Percentiles rank a stretch among this genome's conserved stretches.
Conservation (phyloP, 495 filamentous ascomycete genomes). For the Xylaria telfairii region DNA sequence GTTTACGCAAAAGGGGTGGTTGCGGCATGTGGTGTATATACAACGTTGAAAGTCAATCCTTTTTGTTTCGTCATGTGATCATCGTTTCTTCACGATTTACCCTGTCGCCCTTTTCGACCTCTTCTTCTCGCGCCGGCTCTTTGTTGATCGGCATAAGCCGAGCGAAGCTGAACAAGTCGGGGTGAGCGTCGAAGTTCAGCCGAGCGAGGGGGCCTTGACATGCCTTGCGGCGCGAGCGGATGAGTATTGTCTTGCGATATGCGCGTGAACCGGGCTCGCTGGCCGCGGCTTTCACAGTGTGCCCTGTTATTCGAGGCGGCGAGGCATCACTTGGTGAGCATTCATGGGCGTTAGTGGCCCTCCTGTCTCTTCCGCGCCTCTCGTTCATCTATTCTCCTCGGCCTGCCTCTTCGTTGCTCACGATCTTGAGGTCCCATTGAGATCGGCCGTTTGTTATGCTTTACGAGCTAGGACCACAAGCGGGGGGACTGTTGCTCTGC, state of each 20-base stretch:
- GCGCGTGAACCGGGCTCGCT: not conserved
- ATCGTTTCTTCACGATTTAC: not conserved
- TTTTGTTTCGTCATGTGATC: not conserved
- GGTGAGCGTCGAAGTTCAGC: not conserved
- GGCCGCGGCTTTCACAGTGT: not conserved
- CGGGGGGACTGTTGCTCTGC: not conserved
- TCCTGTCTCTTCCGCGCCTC: not conserved
- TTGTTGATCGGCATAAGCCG: no score
- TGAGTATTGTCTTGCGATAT: not conserved
- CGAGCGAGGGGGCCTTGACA: not conserved
- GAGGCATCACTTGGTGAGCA: not conserved
- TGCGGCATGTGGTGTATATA: conserved; percentile 17
- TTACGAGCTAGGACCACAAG: not conserved
- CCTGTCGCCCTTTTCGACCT: not conserved
- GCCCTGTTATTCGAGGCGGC: not conserved
- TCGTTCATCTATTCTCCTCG: conserved; percentile 9
- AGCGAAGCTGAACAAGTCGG: not conserved
- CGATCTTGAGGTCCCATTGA: not conserved
- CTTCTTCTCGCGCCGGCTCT: not conserved
- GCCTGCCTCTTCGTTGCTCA: not conserved
- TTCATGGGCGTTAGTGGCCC: not conserved
- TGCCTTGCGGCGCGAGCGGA: not conserved
- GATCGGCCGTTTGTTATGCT: not conserved
- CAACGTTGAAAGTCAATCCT: not conserved
- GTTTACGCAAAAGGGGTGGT: conserved; percentile 23